Base-by-base conservation (phyloP, 148 eudicot genomes). In the Agrostemma githago region DNA sequence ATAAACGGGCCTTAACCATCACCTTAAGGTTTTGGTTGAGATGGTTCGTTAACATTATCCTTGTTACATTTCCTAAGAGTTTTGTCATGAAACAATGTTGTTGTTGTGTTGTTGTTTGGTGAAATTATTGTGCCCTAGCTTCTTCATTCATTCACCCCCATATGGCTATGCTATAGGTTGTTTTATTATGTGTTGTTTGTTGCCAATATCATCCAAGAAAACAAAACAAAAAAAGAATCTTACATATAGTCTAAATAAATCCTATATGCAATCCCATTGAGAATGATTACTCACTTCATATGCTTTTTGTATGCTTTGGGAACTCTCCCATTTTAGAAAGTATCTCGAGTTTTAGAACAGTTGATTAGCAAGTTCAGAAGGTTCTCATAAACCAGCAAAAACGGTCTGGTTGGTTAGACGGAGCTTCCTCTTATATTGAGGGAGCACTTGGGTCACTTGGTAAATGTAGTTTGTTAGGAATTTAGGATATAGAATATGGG, bases 21-120 rank as follows among this genome's bases (percentile, higher is more conserved):
- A 26, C 34, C 34, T 26, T 26, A 26, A 1, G 34, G 34, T 26
- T 26, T 26, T 26, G 34, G 34, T 26, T 26, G 34, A 26, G 1
- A 0, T 26, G 34, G 34, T 26, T 26, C 1, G 1, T 0, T 26
- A 26, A 26, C 34, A 26, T 66, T 9, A 3, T 14, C 34, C 12
- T 70, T 15, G 37, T 53, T 8, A 40, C 38, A 53, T 20, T 3
- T 26, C n/a, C 34, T 70, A 5, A 5, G 34, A n/a, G 26, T 42
- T 68, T 68, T 21, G 72, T 70, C 72, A 53, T 70, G 42, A 51
- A 68, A 7, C 8, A 43, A 70, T 70, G 42, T 10, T 53, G 15
- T 26, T 53, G 15, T 26, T 21, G 70, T 42, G 3, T 68, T 37
- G 38, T 26, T 21, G 70, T 42, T 6, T 68, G 39, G 38, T 70